phyloP scores from a whole-genome alignment of 306 rosid species.

The Luffa aegyptiaca region DNA sequence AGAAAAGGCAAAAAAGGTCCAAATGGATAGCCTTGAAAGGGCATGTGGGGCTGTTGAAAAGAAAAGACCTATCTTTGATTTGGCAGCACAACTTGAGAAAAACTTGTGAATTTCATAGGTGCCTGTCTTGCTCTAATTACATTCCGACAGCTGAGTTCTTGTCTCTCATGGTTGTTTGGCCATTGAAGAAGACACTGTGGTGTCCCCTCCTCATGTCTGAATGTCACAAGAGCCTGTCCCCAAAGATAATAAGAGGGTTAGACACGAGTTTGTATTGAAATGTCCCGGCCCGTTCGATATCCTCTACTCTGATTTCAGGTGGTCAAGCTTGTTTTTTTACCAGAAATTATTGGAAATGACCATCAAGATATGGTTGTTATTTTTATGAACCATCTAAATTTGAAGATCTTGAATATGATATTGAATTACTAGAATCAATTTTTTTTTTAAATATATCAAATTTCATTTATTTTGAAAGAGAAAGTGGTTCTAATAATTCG shows the following conservation, averaged over 20 bases:
- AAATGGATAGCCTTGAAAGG: not conserved
- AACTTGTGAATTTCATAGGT: not conserved
- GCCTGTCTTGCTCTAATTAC: not conserved
- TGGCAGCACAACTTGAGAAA: not conserved
- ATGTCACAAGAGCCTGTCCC: not conserved
- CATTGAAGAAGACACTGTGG: not conserved
- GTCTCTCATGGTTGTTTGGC: not conserved
- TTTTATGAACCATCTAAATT: too few species aligned
- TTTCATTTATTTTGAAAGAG: too few species aligned
- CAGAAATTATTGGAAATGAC: not conserved
- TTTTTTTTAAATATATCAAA: not conserved
- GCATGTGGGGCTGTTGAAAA: not conserved
- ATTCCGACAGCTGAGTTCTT: not conserved
- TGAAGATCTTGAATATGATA: too few species aligned
- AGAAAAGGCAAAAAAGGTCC: not conserved
- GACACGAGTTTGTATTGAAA: not conserved
- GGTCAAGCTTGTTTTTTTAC: not conserved
- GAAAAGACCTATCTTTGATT: not conserved
- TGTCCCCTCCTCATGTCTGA: not conserved
- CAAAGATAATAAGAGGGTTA: not conserved
- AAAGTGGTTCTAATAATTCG: not conserved
- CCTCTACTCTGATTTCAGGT: not conserved
- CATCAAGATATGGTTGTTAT: not conserved
- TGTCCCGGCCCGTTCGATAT: too few species aligned
- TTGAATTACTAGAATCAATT: not conserved